phyloP scores from a whole-genome alignment of 495 filamentous ascomycete genomes.

The Clohesyomyces aquaticus region DNA sequence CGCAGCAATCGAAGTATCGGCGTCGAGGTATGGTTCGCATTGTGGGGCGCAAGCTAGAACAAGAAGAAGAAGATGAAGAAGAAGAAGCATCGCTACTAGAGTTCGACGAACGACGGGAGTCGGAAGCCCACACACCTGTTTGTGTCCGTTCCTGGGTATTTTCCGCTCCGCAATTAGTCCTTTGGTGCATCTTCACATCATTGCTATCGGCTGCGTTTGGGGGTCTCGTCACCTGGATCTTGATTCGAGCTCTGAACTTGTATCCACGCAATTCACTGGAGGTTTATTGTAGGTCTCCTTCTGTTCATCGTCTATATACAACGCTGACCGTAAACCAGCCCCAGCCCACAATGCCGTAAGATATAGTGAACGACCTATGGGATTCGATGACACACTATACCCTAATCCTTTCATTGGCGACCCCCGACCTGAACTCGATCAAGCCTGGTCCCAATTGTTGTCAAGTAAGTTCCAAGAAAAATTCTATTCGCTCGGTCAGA shows the following conservation, averaged over 20 bases:
- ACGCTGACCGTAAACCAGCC: not conserved
- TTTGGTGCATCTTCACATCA: not conserved
- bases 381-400: slow-evolving; percentile 2
- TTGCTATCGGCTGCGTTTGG: slow-evolving; percentile 1
- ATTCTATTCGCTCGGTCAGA: not conserved
- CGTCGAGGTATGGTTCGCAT: too few relatives aligned
- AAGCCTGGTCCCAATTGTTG: slow-evolving; percentile 9
- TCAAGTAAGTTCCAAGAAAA: slow-evolving; percentile 6
- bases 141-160: not conserved
- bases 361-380: not conserved
- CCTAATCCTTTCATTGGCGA: slow-evolving; percentile 18
- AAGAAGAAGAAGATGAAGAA: not conserved
- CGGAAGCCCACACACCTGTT: not conserved
- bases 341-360: not conserved
- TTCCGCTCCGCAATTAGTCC: not conserved
- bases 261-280: not conserved
- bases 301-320: not conserved
- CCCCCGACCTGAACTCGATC: slow-evolving; percentile 8
- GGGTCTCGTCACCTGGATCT: not conserved
- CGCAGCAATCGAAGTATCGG: too few relatives aligned
- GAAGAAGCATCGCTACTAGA: not conserved
- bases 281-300: not conserved
- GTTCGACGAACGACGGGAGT: too few relatives aligned
- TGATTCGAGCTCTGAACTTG: not conserved
- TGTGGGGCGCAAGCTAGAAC: not conserved